A percentile compares a stretch with the other conserved stretches of the same genome.
Evolutionary conservation across 257 asterid genomes (phyloP).

Genomic region (Solanum pinnatisectum): DNA sequence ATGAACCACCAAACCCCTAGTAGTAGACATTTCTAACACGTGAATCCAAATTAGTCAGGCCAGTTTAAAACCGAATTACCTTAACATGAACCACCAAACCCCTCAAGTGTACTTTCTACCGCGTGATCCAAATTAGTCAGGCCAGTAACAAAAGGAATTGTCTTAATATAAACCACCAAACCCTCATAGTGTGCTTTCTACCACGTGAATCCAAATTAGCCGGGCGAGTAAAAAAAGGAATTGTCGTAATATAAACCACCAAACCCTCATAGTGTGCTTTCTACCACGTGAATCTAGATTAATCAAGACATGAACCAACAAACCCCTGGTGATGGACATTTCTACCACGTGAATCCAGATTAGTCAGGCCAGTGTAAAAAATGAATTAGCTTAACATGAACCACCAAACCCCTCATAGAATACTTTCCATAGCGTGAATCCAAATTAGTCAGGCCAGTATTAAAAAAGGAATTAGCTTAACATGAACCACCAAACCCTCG

Average conservation of each 20-base stretch:
- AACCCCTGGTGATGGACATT: not conserved
- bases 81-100: not conserved
- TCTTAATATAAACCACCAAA: not conserved
- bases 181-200: not conserved
- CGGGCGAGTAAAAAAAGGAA: not conserved
- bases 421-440: not conserved
- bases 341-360: not conserved
- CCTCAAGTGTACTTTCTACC: not conserved
- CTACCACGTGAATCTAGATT: not conserved
- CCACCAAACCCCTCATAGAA: not conserved
- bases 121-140: not conserved
- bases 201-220: not conserved
- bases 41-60: not conserved
- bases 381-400: not conserved
- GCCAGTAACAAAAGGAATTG: not conserved
- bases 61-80: not conserved
- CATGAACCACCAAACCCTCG: not conserved
- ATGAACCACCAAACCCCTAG: not conserved
- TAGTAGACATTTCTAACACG: not conserved
- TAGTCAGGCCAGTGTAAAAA: not conserved
- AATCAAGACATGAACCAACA: not conserved
- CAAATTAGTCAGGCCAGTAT: not conserved
- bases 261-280: not conserved
- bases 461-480: not conserved
- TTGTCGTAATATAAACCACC: not conserved